Conservation (phyloP, 805 yeast species). For the Candida oleophila region DNA sequence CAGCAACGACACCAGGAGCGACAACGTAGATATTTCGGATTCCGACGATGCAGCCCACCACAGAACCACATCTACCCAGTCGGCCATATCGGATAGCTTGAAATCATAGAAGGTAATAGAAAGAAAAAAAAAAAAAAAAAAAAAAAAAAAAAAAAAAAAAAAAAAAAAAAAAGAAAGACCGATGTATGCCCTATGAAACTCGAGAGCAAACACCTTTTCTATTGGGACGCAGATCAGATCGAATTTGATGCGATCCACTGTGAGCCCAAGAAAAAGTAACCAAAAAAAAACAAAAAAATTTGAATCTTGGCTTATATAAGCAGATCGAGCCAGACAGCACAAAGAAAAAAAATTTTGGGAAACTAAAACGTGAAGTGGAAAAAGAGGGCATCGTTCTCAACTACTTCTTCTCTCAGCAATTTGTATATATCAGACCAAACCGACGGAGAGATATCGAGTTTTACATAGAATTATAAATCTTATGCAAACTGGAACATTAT, state of each 20-base stretch:
- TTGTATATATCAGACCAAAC: neutral
- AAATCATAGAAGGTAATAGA: slow-evolving; percentile 5
- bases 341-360: neutral
- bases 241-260: too few species aligned
- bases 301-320: neutral
- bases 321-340: neutral
- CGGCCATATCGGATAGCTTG: slow-evolving; percentile 30
- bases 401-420: neutral
- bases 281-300: neutral
- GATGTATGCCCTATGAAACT: neutral
- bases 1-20: slow-evolving; percentile 4
- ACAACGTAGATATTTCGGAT: slow-evolving; percentile 9
- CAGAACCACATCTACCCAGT: slow-evolving; percentile 18
- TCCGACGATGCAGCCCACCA: too few species aligned
- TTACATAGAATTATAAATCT: neutral
- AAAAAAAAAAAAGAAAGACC: neutral
- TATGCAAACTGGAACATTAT: neutral
- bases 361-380: neutral
- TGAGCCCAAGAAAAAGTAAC: neutral
- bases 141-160: neutral
- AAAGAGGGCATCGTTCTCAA: neutral
- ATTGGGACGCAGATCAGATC: neutral
- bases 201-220: too few species aligned
- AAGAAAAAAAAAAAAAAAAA: neutral
- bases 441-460: neutral